phyloP scores from a whole-genome alignment of 2,329 filamentous ascomycete genomes.

The Annulohypoxylon truncatum region DNA sequence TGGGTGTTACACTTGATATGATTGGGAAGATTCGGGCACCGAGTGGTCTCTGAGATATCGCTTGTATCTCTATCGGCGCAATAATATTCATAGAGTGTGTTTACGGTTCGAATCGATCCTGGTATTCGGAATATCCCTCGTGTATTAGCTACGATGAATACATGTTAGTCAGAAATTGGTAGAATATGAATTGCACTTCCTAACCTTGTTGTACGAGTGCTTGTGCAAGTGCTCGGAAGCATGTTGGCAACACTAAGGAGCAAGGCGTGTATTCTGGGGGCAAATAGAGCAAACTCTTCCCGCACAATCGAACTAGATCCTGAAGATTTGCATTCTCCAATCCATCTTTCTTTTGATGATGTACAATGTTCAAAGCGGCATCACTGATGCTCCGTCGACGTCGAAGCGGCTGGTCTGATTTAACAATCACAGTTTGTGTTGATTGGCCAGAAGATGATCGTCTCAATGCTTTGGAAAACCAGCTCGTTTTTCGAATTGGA shows the following conservation, averaged over 20 bases:
- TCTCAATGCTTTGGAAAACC: conserved; percentile 54
- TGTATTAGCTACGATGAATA: conserved; percentile 54
- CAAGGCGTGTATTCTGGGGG: conserved; percentile 68
- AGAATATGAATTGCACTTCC: conserved; percentile 22
- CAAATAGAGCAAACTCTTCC: conserved; percentile 70
- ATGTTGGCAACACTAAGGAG: conserved; percentile 70
- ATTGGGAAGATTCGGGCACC: conserved; percentile 67
- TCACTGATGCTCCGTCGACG: conserved; percentile 68
- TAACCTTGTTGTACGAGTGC: conserved; percentile 70
- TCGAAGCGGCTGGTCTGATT: conserved; percentile 48
- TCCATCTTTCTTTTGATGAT: conserved; percentile 56
- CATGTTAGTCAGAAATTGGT: conserved; percentile 35
- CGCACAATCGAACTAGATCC: conserved; percentile 71
- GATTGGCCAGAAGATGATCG: conserved; percentile 50
- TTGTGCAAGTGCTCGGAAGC: conserved; percentile 74
- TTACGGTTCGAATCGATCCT: conserved; percentile 67
- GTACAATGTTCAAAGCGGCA: conserved; percentile 60
- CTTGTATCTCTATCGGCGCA: conserved; percentile 62
- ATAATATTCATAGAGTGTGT: conserved; percentile 73
- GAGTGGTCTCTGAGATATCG: conserved; percentile 67
- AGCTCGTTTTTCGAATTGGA: conserved; percentile 50
- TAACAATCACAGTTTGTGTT: conserved; percentile 44
- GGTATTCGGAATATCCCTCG: conserved; percentile 73
- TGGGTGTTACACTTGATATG: conserved; percentile 71
- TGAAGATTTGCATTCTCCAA: conserved; percentile 65